Evolutionary conservation across 192 early-diverging fungal genomes (phyloP).

Genomic region (Polychytrium aggregatum): DNA sequence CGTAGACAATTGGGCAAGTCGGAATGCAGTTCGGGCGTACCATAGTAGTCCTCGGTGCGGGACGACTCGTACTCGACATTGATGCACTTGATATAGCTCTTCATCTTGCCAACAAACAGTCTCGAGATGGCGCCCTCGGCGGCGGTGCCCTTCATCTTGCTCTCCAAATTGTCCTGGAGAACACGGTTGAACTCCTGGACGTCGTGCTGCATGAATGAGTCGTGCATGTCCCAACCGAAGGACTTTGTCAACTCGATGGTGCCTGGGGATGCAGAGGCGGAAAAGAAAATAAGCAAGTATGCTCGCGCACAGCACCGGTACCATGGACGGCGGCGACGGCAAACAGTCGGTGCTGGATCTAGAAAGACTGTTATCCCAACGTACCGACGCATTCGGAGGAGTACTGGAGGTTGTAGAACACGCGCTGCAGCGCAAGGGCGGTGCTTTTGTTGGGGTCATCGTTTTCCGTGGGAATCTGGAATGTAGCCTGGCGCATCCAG

Average conservation of each 20-base stretch:
- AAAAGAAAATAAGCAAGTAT: neutral
- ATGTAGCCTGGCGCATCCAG: constrained; percentile 43
- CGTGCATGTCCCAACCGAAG: constrained; percentile 95
- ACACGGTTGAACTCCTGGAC: constrained; percentile 98
- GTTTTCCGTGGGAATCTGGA: constrained; percentile 80
- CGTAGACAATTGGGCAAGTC: too few relatives aligned
- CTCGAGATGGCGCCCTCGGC: constrained; percentile 84
- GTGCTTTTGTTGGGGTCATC: constrained; percentile 84
- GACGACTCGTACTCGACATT: constrained; percentile 92
- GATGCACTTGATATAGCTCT: constrained; percentile 93
- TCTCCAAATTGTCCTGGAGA: constrained; percentile 91
- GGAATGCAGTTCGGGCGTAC: constrained; percentile 25
- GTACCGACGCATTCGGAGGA: too few relatives aligned
- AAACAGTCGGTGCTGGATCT: neutral
- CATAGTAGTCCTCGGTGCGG: constrained; percentile 89
- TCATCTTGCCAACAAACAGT: constrained; percentile 96
- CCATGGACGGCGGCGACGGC: neutral
- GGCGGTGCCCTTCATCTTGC: constrained; percentile 91
- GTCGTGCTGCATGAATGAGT: constrained; percentile 96
- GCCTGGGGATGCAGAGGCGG: too few relatives aligned
- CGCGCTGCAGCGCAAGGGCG: constrained; percentile 80
- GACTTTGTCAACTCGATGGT: constrained; percentile 94
- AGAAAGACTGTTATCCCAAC: too few relatives aligned
- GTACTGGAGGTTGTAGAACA: constrained; percentile 88
- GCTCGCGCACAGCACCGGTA: neutral